Conservation (phyloP, 768 basidiomycete species). For the Leccinum disarticulatum region DNA sequence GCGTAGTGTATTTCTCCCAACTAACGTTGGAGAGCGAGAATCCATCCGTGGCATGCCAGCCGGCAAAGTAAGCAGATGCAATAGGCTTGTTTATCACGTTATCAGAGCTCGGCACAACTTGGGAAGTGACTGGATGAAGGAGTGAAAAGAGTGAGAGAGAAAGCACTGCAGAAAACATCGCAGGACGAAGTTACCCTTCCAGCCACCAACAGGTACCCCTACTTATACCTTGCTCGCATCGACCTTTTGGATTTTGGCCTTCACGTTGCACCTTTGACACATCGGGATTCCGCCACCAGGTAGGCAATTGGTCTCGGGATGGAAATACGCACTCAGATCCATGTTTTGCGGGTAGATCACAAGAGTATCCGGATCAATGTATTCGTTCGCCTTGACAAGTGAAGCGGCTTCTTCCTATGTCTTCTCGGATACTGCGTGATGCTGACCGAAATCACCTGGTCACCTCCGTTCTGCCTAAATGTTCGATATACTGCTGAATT, state of each 20-base stretch:
- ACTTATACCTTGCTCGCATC: background rate
- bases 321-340: background rate
- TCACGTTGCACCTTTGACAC: background rate
- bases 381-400: background rate
- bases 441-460: background rate
- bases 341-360: background rate
- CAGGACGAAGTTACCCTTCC: background rate
- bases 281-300: background rate
- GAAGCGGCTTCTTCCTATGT: background rate
- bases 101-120: slow-evolving; percentile 9
- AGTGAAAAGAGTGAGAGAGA: background rate
- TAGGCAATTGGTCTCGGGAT: background rate
- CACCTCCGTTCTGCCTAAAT: background rate
- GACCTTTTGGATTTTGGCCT: background rate
- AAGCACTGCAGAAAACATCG: background rate
- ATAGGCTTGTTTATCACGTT: slow-evolving; percentile 42
- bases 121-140: background rate
- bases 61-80: slow-evolving; percentile 60
- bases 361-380: background rate
- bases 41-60: slow-evolving; percentile 53
- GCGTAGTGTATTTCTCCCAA: slow-evolving; percentile 65
- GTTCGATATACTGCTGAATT: background rate
- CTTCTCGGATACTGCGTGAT: no score
- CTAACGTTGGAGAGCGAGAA: slow-evolving; percentile 55
- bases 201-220: background rate